Base-by-base conservation (phyloP, 768 basidiomycete genomes). In the Artomyces pyxidatus region DNA sequence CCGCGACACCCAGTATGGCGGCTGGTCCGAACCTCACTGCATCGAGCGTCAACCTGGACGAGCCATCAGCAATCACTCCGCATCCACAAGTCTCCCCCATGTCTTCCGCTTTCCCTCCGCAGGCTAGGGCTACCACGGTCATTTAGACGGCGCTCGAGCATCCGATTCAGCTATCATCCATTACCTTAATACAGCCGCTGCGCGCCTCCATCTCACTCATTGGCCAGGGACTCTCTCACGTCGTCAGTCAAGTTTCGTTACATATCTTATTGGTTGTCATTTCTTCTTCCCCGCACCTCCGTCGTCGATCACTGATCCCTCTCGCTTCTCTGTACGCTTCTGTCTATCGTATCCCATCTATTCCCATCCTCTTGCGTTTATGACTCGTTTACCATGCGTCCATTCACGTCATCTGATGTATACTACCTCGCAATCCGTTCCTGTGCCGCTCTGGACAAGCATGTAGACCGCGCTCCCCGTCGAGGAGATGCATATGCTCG, bases 31-130 rank as follows among this genome's bases (percentile, higher is more conserved):
- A 51, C n/a, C 45, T 49, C 17, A 59, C 54, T 2, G 37, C 45
- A 19, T 47, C 63, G 3, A 49, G 62, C 10, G 54, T 58, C 22
- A 57, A 52, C 40, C 48, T 50, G 28, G 55, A 59, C 22, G 54
- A 54, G 61, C 41, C 69, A 62, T 26, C 65, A 25, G 74, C 77
- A 22, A 71, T 71, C 26, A 58, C 62, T 22, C 68, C 64, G 40
- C 78, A 75, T 58, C 61, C 72, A 45, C 74, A 74, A 53, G 70
- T 76, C 21, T 89, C 87, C 16, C 88, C 88, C 0, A 80, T 90
- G 84, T 88, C 86, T 14, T 86, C 85, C 21, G 88, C 86, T 37
- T 89, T 90, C 66, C 88, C 88, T 14, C 61, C 63, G 42, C 63
- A 65, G 44, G 55, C 62, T 44, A 57, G 63, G 22, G 10, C 55